Conservation (phyloP, 345 rosid species). For the Mallotus nudiflorus region DNA sequence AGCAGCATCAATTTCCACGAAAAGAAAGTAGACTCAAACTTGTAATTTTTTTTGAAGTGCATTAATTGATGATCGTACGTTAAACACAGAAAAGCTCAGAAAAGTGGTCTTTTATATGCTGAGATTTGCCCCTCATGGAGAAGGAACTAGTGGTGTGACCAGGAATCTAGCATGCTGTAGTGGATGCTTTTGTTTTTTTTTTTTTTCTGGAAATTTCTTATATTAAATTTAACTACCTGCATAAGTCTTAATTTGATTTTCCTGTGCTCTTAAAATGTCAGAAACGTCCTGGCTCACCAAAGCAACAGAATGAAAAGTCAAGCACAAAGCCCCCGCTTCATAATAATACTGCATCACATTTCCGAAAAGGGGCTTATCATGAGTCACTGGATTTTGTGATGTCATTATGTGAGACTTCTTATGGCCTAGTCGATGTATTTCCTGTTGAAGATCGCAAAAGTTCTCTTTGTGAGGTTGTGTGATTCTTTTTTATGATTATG, state of each 20-base stretch:
- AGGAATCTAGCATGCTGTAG: neutral
- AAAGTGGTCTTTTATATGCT: neutral
- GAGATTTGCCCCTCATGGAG: neutral
- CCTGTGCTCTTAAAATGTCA: constrained; percentile 34
- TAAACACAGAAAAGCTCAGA: neutral
- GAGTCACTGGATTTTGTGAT: constrained; percentile 95
- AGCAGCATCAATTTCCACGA: neutral
- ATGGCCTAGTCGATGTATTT: constrained; percentile 93
- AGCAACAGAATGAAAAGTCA: constrained; percentile 66
- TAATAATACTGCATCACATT: constrained; percentile 62
- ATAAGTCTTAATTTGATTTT: neutral
- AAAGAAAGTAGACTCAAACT: neutral
- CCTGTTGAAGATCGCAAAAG: constrained; percentile 95
- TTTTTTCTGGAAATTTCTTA: neutral
- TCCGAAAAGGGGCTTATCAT: constrained; percentile 88
- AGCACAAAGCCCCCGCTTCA: constrained; percentile 82
- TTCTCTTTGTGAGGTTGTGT: constrained; percentile 84
- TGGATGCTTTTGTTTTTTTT: neutral
- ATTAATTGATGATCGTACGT: neutral
- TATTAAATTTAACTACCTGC: neutral
- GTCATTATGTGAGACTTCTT: constrained; percentile 88
- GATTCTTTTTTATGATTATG: neutral
- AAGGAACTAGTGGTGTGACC: neutral
- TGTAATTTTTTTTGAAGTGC: neutral
- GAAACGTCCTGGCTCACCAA: constrained; percentile 89